Evolutionary conservation across 768 basidiomycete genomes (phyloP), one percentile per base, ranked within the genome.

Genomic region (Suillus americanus): DNA sequence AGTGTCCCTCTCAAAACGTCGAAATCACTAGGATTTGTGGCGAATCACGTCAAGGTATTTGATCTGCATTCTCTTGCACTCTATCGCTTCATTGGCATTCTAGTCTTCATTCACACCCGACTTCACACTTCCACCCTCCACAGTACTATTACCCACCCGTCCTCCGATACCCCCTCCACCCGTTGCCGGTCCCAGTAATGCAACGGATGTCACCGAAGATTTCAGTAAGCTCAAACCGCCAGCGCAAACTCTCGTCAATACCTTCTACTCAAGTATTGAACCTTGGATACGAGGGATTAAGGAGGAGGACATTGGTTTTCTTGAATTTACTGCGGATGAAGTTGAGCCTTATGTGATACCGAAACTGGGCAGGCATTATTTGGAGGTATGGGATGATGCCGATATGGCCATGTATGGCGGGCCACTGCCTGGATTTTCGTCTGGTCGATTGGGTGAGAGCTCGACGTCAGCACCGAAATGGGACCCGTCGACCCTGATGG

Each of bases 261-360:
- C 94, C 1, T 99, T 97, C 73, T 95, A 95, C 77, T 81, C 89
- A 30, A 90, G 88, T 70, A 86, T 97, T 54, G 97, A 98, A 71
- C 91, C 92, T 13, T 99, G 92, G 82, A 81, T 96, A 71, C 89
- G 95, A 60, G 86, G 87, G 28, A 88, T 98, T 51, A 90, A 90
- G 66, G 97, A 99, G 77, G 97, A 99, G 76, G 97, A 99, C 72
- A 79, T 99, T 35, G 97, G 97, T 3, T 96, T 95, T 76, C 82
- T 99, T 61, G 91, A 94, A 65, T 92, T 92, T 71, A 89, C 89
- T 13, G 92, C 86, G n/a, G 95, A 98, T 71, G 95, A 97, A 66
- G 81, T 92, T 10, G 92, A 95, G 64, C 90, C 94, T 0, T 97
- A 86, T 71, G 77, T 94, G 40, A 86, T 96, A 78, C 97, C 97